A percentile compares a stretch with the other conserved stretches of the same genome.
Evolutionary conservation across 176 grass and related monocot genomes (phyloP).

Genomic region (Microstegium vimineum): DNA sequence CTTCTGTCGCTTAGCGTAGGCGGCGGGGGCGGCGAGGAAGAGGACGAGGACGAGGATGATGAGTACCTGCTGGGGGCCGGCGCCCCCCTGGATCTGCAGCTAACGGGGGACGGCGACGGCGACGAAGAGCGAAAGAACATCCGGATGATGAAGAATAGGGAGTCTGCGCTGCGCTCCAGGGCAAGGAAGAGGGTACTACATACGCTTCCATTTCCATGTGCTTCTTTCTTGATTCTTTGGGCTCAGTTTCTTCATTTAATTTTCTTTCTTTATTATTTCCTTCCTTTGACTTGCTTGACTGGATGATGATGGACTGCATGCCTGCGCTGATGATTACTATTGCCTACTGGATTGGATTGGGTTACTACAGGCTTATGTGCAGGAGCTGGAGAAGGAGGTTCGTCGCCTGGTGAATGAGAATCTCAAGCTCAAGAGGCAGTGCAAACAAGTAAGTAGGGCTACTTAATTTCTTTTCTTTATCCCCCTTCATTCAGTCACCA

Average conservation of each 20-base stretch:
- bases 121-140: conserved; percentile 31
- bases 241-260: too few relatives aligned
- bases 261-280: too few relatives aligned
- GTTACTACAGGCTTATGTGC: conserved; percentile 27
- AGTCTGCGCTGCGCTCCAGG: conserved; percentile 43
- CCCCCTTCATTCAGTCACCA: not conserved
- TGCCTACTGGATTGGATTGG: not conserved
- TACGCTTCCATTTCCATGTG: too few relatives aligned
- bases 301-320: too few relatives aligned
- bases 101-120: not conserved
- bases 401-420: conserved; percentile 40
- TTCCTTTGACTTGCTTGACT: too few relatives aligned
- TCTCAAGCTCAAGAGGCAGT: conserved; percentile 47
- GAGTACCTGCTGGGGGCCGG: conserved; percentile 5
- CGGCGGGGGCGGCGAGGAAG: not conserved
- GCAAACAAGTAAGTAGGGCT: conserved; percentile 17
- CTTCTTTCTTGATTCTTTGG: too few relatives aligned
- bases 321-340: too few relatives aligned
- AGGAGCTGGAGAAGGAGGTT: conserved; percentile 54
- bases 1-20: conserved; percentile 32
- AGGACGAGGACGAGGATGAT: not conserved
- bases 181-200: conserved; percentile 39
- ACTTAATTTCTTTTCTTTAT: not conserved
- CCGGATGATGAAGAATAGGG: conserved; percentile 52
- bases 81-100: conserved; percentile 28